phyloP scores from a whole-genome alignment of 371 early-diverging fungal genomes.

The Vairimorpha ceranae region DNA sequence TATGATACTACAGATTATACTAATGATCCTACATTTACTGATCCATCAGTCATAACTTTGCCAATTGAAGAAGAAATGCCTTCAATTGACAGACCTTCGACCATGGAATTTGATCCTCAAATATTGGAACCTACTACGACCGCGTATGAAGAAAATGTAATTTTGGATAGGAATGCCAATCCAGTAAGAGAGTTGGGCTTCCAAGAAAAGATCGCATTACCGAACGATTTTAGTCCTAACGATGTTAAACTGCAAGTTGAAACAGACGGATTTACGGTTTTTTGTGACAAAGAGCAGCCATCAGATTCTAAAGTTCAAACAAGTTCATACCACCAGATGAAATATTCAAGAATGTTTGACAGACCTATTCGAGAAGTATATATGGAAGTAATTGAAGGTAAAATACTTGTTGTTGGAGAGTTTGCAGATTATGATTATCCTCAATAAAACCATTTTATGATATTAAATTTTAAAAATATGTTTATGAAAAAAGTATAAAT shows the following conservation, averaged over 20 bases:
- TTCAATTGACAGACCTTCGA: background rate
- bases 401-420: background rate
- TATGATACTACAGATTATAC: background rate
- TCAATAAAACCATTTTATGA: background rate
- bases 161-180: background rate
- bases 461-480: no score
- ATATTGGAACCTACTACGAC: background rate
- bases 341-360: slow-evolving; percentile 1
- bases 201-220: background rate
- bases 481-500: background rate
- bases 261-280: background rate
- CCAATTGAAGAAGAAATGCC: no score
- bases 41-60: no score
- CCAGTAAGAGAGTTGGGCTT: background rate
- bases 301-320: background rate
- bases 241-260: background rate
- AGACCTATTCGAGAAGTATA: background rate
- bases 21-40: no score
- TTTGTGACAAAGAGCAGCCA: background rate
- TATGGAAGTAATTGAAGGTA: slow-evolving; percentile 2
- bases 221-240: background rate
- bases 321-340: background rate
- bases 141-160: background rate
- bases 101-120: background rate
- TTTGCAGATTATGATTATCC: slow-evolving; percentile 5